Conservation (phyloP, 2,329 filamentous ascomycete species). For the Penicillium freii region DNA sequence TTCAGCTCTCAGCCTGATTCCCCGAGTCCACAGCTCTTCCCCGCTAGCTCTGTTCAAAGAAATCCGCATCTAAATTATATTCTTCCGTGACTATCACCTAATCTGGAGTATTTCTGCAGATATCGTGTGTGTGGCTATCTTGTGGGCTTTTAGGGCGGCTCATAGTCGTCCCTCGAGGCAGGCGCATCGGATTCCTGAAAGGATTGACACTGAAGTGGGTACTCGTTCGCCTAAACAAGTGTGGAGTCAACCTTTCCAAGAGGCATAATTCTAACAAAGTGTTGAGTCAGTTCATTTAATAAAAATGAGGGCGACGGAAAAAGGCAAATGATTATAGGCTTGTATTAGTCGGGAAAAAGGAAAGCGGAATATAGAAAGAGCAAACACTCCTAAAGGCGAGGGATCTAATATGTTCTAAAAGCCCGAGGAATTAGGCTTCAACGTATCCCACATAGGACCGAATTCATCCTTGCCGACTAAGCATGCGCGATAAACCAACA, state of each 20-base stretch:
- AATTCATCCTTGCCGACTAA: too few species aligned
- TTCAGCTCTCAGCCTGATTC: not conserved
- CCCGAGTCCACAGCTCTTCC: not conserved
- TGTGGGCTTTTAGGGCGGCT: not conserved
- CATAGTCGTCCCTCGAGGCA: not conserved
- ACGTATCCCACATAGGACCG: too few species aligned
- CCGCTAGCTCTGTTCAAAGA: too few species aligned
- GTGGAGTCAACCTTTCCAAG: not conserved
- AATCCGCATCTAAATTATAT: not conserved
- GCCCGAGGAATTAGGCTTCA: too few species aligned
- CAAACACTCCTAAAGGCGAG: too few species aligned
- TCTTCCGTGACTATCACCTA: not conserved
- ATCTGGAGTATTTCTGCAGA: not conserved
- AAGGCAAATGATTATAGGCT: too few species aligned
- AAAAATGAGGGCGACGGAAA: too few species aligned
- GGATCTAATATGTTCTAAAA: too few species aligned
- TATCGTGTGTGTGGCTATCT: not conserved
- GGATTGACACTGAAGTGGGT: not conserved
- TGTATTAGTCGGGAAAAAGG: too few species aligned
- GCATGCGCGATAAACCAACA: too few species aligned
- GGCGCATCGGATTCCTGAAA: not conserved
- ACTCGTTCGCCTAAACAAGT: not conserved
- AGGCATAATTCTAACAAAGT: not conserved
- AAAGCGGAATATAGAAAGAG: too few species aligned
- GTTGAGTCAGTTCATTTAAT: not conserved